Percentiles rank a stretch among this genome's conserved stretches.
Evolutionary conservation across 768 basidiomycete genomes (phyloP).

Genomic region (Auriscalpium orientale): DNA sequence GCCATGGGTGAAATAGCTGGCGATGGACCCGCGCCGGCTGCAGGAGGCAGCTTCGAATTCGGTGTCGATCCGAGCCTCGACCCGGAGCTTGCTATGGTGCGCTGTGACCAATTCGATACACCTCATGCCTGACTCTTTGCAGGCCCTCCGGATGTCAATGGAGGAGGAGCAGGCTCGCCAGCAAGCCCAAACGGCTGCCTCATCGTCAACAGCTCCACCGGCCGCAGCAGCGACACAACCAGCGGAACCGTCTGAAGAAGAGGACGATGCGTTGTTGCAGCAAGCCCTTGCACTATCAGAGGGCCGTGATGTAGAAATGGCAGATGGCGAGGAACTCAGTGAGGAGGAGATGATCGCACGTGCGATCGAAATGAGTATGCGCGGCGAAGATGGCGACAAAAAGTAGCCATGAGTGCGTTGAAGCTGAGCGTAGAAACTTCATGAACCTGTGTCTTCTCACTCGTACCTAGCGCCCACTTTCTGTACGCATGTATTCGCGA

Average conservation of each 20-base stretch:
- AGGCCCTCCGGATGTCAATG: slow-evolving; percentile 97
- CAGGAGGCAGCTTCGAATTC: slow-evolving; percentile 62
- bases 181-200: slow-evolving; percentile 27
- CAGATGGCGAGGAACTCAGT: slow-evolving; percentile 44
- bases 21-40: slow-evolving; percentile 37
- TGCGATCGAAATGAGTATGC: slow-evolving; percentile 94
- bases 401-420: slow-evolving; percentile 18
- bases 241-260: slow-evolving; percentile 47
- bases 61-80: slow-evolving; percentile 93
- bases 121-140: not conserved
- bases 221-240: slow-evolving; percentile 19
- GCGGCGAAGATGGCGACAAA: slow-evolving; percentile 43
- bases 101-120: slow-evolving; percentile 15
- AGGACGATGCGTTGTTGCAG: slow-evolving; percentile 72
- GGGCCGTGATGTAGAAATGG: slow-evolving; percentile 42
- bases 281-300: slow-evolving; percentile 74
- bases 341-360: slow-evolving; percentile 87
- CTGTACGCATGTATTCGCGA: too few species aligned
- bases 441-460: too few species aligned
- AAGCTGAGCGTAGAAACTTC: too few species aligned
- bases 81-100: slow-evolving; percentile 93
- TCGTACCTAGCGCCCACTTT: too few species aligned
- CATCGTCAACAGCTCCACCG: slow-evolving; percentile 25
- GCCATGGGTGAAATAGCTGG: slow-evolving; percentile 46
- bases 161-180: slow-evolving; percentile 86